Conservation (phyloP, 257 asterid genomes). For the Sherardia arvensis region DNA sequence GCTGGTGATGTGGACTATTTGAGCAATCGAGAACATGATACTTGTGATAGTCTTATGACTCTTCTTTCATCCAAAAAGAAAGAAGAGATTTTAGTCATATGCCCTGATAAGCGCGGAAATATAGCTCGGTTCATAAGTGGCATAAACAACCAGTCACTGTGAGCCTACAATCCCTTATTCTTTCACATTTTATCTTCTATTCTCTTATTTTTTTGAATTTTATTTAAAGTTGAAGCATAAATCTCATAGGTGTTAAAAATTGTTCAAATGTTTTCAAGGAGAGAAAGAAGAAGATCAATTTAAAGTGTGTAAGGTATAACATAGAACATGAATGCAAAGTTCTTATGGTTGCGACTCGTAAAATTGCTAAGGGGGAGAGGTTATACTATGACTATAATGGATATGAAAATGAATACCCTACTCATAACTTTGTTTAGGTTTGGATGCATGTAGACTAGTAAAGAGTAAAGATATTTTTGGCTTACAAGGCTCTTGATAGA, state of each 20-base stretch:
- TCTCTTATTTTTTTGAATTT: neutral
- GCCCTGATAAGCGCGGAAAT: constrained; percentile 86
- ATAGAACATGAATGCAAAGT: constrained; percentile 56
- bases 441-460: neutral
- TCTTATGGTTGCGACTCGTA: constrained; percentile 70
- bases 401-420: constrained; percentile 77
- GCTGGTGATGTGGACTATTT: constrained; percentile 81
- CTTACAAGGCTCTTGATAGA: too few species aligned
- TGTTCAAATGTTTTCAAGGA: constrained; percentile 44
- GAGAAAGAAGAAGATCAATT: constrained; percentile 68
- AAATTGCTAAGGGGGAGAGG: constrained; percentile 76
- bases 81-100: constrained; percentile 54
- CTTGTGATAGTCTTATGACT: constrained; percentile 87
- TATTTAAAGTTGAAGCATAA: neutral
- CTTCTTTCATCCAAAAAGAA: constrained; percentile 59
- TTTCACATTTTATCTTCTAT: constrained; percentile 7
- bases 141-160: constrained; percentile 71
- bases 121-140: constrained; percentile 78
- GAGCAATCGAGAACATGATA: constrained; percentile 58
- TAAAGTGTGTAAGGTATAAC: constrained; percentile 69
- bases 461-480: too few species aligned
- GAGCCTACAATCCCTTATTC: constrained; percentile 25
- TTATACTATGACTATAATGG: constrained; percentile 83
- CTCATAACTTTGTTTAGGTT: constrained; percentile 57
- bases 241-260: neutral